phyloP scores from a whole-genome alignment of 352 stramenopile genomes.

The Globisporangium rhizosaccharum region DNA sequence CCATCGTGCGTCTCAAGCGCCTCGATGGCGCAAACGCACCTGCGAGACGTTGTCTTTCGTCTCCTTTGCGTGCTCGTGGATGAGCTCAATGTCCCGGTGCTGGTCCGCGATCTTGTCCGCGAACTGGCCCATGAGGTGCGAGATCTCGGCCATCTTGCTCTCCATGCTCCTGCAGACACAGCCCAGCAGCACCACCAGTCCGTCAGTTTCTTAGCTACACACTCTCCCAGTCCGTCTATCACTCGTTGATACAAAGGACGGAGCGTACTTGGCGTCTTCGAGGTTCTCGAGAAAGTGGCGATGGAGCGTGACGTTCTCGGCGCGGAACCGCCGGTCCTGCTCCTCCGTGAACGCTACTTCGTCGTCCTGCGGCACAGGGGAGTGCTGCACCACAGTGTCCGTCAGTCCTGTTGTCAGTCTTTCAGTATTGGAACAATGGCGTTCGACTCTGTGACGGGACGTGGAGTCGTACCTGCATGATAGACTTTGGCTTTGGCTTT shows the following conservation, averaged over 20 bases:
- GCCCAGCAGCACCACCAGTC: neutral
- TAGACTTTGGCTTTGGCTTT: constrained; percentile 2
- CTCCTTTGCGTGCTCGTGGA: constrained; percentile 62
- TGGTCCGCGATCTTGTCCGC: constrained; percentile 83
- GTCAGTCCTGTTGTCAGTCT: neutral
- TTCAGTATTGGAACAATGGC: neutral
- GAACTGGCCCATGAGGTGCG: constrained; percentile 81
- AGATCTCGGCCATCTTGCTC: constrained; percentile 82
- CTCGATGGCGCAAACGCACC: constrained; percentile 16
- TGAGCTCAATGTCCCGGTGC: constrained; percentile 71
- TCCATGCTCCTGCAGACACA: constrained; percentile 60
- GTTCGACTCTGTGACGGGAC: no score
- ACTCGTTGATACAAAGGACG: neutral
- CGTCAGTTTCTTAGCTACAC: neutral
- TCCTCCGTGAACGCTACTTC: constrained; percentile 62
- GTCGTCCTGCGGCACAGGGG: constrained; percentile 25
- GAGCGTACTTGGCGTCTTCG: constrained; percentile 71
- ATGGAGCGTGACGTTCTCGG: constrained; percentile 74
- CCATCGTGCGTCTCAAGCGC: no score
- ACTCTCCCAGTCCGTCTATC: neutral
- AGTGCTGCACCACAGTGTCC: constrained; percentile 13
- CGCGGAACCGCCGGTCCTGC: constrained; percentile 47
- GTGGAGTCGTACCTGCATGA: constrained; percentile 8
- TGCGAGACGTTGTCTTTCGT: constrained; percentile 71
- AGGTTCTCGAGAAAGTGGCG: constrained; percentile 84